phyloP scores from a whole-genome alignment of 371 early-diverging fungal genomes.

The Mortierella sp. region DNA sequence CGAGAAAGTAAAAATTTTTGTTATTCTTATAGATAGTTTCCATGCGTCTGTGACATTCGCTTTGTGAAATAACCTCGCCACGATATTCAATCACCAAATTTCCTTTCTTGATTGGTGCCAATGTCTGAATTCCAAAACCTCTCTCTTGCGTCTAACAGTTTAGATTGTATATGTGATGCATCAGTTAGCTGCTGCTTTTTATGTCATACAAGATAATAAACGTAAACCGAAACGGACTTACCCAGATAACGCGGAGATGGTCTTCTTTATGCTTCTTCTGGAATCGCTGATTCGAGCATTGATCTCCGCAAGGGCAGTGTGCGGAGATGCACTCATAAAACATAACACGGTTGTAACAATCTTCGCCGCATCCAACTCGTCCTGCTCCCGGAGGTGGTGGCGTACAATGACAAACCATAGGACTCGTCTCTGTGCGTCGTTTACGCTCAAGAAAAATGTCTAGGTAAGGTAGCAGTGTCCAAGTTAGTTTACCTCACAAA shows the following conservation, averaged over 20 bases:
- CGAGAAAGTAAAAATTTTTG: constrained; percentile 86
- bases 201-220: not conserved
- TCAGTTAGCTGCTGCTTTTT: not conserved
- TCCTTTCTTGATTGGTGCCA: constrained; percentile 68
- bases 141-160: constrained; percentile 62
- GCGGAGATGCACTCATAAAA: constrained; percentile 84
- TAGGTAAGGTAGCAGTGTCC: constrained; percentile 24
- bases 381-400: constrained; percentile 66
- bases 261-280: constrained; percentile 67
- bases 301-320: constrained; percentile 76
- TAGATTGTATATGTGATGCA: constrained; percentile 20
- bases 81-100: constrained; percentile 87
- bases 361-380: constrained; percentile 74
- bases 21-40: constrained; percentile 74
- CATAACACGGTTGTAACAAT: constrained; percentile 83
- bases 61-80: constrained; percentile 87
- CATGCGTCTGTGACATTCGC: constrained; percentile 80
- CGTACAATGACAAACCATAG: constrained; percentile 73
- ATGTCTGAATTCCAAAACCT: constrained; percentile 86
- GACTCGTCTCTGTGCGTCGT: constrained; percentile 62
- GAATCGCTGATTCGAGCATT: constrained; percentile 84
- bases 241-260: constrained; percentile 76
- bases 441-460: constrained; percentile 83
- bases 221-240: constrained; percentile 40
- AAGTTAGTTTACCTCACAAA: not conserved